A percentile compares a stretch with the other conserved stretches of the same genome.
phyloP scores from a whole-genome alignment of 805 yeast genomes.

The Yamadazyma insecticola region DNA sequence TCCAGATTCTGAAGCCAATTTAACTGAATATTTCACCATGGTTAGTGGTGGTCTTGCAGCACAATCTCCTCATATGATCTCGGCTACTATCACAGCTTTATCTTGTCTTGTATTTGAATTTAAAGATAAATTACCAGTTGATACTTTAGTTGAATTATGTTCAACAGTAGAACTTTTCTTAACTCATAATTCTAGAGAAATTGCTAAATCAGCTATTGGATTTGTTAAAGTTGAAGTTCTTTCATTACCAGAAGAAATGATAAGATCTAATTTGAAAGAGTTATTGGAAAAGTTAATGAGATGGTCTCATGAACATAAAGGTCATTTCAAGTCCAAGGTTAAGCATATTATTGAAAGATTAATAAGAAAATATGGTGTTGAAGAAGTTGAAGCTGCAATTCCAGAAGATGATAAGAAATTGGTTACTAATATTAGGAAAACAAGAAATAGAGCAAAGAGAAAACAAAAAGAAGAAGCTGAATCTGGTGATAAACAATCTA shows the following conservation, averaged over 20 bases:
- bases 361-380: constrained; percentile 87
- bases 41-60: constrained; percentile 96
- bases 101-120: constrained; percentile 86
- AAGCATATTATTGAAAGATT: constrained; percentile 90
- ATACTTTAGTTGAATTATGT: constrained; percentile 65
- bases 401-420: constrained; percentile 89
- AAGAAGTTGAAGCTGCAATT: constrained; percentile 71
- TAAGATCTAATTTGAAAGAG: constrained; percentile 60
- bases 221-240: constrained; percentile 87
- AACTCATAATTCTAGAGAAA: constrained; percentile 87
- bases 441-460: constrained; percentile 79
- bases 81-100: constrained; percentile 86
- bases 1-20: constrained; percentile 62
- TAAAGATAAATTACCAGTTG: constrained; percentile 56
- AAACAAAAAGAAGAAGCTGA: constrained; percentile 47
- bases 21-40: constrained; percentile 86
- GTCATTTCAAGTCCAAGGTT: constrained; percentile 89
- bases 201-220: constrained; percentile 91
- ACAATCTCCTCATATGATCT: constrained; percentile 89
- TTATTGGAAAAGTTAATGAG: constrained; percentile 70
- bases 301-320: constrained; percentile 95
- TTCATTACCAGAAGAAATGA: constrained; percentile 72
- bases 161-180: constrained; percentile 86
- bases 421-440: constrained; percentile 78
- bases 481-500: constrained; percentile 20